A percentile compares a stretch with the other conserved stretches of the same genome.
Conservation (phyloP, 2,329 filamentous ascomycete genomes). For the Microsporum canis region DNA sequence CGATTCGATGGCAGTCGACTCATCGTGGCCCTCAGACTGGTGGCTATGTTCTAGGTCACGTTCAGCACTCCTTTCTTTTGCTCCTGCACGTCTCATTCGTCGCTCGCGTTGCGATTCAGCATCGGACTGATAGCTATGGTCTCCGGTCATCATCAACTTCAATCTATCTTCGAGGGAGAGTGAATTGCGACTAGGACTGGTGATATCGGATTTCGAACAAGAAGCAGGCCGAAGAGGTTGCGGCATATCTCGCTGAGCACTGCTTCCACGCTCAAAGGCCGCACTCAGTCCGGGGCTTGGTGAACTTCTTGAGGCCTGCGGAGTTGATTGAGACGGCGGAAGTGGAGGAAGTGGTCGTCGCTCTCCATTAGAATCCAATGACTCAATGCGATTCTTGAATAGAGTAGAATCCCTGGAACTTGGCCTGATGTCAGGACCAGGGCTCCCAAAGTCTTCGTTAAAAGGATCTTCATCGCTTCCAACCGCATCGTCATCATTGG, state of each 20-base stretch:
- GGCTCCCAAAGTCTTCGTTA: slow-evolving; percentile 51
- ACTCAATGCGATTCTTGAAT: slow-evolving; percentile 54
- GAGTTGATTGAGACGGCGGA: slow-evolving; percentile 42
- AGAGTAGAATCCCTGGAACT: slow-evolving; percentile 25
- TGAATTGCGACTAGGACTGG: slow-evolving; percentile 59
- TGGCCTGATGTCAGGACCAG: slow-evolving; percentile 50
- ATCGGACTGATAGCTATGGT: slow-evolving; percentile 52
- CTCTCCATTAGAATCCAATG: slow-evolving; percentile 65
- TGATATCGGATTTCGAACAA: slow-evolving; percentile 63
- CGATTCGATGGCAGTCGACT: slow-evolving; percentile 30
- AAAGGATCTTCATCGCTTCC: slow-evolving; percentile 56
- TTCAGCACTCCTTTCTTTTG: slow-evolving; percentile 29
- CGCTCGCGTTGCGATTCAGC: slow-evolving; percentile 58
- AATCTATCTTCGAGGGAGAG: slow-evolving; percentile 81
- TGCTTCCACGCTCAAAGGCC: slow-evolving; percentile 61
- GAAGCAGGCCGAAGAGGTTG: slow-evolving; percentile 58
- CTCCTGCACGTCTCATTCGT: slow-evolving; percentile 52
- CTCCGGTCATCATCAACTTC: slow-evolving; percentile 72
- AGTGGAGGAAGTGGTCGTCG: slow-evolving; percentile 78
- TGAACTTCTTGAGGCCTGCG: slow-evolving; percentile 47
- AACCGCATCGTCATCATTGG: slow-evolving; percentile 41
- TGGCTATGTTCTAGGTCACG: slow-evolving; percentile 14
- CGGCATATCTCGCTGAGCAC: slow-evolving; percentile 57
- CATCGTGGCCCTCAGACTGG: slow-evolving; percentile 22
- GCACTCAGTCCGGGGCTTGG: slow-evolving; percentile 40